Evolutionary conservation across 192 early-diverging fungal species (phyloP), one percentile per base, ranked within the genome.

Genomic region (Thoreauomyces humboldtii): DNA sequence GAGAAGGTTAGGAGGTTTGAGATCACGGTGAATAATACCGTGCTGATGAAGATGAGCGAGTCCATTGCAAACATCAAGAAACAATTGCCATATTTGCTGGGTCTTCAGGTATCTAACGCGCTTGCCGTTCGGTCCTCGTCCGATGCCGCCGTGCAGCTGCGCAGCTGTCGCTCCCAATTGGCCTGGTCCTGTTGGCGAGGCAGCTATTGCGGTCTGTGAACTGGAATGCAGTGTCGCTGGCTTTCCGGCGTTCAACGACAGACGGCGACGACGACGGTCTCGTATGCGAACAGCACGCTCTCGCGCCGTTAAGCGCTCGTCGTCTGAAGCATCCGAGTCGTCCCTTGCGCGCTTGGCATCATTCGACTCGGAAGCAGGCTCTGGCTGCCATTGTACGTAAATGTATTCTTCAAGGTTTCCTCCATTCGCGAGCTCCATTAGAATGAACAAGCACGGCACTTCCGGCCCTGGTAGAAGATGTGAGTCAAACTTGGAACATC

Each of bases 341-440:
- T 59, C 46, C 42, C 34, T 25, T 12, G 52, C 17, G 19, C 34
- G 32, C 4, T 36, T 5, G 7, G 17, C 28, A 19, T 32, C 17
- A 9, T 4, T 15, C 12, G 14, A 35, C 7, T 31, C 27, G n/a
- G 53, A 5, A 11, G 61, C 14, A 28, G 29, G 7, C 12, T 77
- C 71, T n/a, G 72, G 72, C 24, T 53, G 32, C 61, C 70, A 77
- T 63, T 77, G 69, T 0, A 81, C 58, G 34, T 86, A 82, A 59
- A 98, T 82, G 61, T 86, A 98, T 63, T 98, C 94, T 76, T 97
- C 95, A 28, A 98, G 77, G 66, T 92, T 97, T 4, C 95, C 93
- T 19, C 94, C 96, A 62, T 96, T 96, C 4, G 94, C 93, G 47
- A 75, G 70, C 55, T 86, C 81, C 96, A 98, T 98, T 2, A 98